A percentile compares a stretch with the other conserved stretches of the same genome.
These are phyloP conservation scores for Xylariales sp. DNA, from an alignment of 2,329 filamentous ascomycete genomes.

Conservation along the genomic window DNA sequence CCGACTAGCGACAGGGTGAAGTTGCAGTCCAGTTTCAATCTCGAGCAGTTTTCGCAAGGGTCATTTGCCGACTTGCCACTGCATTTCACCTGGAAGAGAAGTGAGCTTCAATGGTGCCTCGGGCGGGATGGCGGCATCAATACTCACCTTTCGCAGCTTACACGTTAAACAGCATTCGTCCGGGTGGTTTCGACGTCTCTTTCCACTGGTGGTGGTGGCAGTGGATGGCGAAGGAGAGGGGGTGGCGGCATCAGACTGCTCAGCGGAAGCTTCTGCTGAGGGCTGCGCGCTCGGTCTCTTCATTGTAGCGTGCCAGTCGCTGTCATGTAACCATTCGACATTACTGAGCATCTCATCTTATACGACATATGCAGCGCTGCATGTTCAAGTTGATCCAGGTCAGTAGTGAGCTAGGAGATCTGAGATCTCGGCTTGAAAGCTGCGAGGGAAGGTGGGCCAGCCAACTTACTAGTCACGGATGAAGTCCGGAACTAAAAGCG, in stretches of 20 bases:
- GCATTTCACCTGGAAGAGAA: slow-evolving; percentile 41
- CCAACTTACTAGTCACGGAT: no score
- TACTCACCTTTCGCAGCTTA: slow-evolving; percentile 31
- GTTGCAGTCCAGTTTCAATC: slow-evolving; percentile 31
- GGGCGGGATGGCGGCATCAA: no score
- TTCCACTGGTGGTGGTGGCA: neutral
- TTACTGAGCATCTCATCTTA: slow-evolving; percentile 1
- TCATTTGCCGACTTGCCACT: slow-evolving; percentile 29
- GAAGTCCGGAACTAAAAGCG: no score
- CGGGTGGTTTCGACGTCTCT: slow-evolving; percentile 7
- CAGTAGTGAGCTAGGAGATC: no score
- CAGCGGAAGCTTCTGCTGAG: slow-evolving; percentile 1
- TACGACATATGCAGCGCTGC: no score
- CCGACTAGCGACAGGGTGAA: slow-evolving; percentile 18
- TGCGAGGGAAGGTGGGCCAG: no score
- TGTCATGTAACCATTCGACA: neutral
- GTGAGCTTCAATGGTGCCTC: no score
- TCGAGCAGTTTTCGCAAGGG: slow-evolving; percentile 31
- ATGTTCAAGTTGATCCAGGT: no score
- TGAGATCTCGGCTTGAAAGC: no score
- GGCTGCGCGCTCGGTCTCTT: slow-evolving; percentile 2
- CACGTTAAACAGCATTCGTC: slow-evolving; percentile 28
- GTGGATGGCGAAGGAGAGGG: slow-evolving; percentile 2
- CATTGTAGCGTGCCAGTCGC: slow-evolving; percentile 2
- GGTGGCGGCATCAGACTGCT: neutral